Evolutionary conservation across 305 asterid species (phyloP).

Genomic region (Rubia tinctorum): DNA sequence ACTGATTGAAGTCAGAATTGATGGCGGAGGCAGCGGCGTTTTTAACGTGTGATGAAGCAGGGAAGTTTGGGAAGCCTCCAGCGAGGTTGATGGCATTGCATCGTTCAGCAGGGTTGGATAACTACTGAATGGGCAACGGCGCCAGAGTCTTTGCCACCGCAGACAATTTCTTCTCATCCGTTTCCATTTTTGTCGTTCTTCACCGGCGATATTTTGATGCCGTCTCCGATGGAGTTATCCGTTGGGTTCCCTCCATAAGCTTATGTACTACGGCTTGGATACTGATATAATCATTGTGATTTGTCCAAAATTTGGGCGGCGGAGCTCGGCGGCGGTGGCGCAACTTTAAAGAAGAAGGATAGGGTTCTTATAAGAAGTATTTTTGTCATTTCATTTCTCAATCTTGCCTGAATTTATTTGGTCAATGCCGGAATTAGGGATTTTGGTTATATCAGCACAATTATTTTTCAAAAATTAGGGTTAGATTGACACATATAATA

Average conservation of each 20-base stretch:
- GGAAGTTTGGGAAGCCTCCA: slow-evolving; percentile 86
- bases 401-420: too few species aligned
- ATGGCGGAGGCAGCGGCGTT: slow-evolving; percentile 80
- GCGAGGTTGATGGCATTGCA: slow-evolving; percentile 86
- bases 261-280: not conserved
- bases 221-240: not conserved
- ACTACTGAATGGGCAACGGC: slow-evolving; percentile 70
- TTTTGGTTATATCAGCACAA: too few species aligned
- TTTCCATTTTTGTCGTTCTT: not conserved
- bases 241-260: not conserved
- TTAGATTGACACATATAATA: too few species aligned
- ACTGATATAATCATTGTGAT: too few species aligned
- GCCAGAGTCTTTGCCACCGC: slow-evolving; percentile 52
- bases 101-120: slow-evolving; percentile 65
- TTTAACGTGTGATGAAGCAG: slow-evolving; percentile 61
- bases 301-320: too few species aligned
- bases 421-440: too few species aligned
- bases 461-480: too few species aligned
- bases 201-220: not conserved
- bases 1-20: slow-evolving; percentile 78
- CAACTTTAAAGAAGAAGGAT: too few species aligned
- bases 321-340: too few species aligned
- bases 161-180: slow-evolving; percentile 35
- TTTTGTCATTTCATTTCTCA: too few species aligned
- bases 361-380: too few species aligned